Base-by-base conservation (phyloP, 176 grass and related monocot species). In the Lolium rigidum region DNA sequence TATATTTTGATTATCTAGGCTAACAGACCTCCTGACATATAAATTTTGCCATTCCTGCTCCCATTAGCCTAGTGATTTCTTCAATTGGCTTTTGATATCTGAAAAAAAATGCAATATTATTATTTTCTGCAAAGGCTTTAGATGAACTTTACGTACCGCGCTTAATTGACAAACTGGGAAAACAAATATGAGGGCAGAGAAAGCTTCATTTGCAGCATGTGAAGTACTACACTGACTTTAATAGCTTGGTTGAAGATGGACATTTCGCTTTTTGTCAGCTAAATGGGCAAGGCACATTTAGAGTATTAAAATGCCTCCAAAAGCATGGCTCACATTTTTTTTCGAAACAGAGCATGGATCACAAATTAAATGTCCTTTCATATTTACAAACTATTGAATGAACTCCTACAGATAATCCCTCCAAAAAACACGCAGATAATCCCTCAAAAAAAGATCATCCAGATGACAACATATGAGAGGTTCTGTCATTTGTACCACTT, bases 21-120 rank as follows among this genome's bases (percentile, higher is more conserved):
- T 88, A 71, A 80, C 85, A 71, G 11, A 98, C 97, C 97, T 98
- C 97, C 61, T 91, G 92, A 87, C 87, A 89, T 89, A 98, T 98
- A 81, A 94, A 98, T 83, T 94, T 96, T 76, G 94, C 88, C 97
- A 98, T 98, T 89, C 97, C 97, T 73, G 72, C 88, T 82, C 97
- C 97, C 97, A 98, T 98, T 72, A 76, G 83, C 80, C 78, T 95
- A 80, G 97, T 93, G 58, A 98, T 93, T 81, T 98, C 97, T 87
- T 98, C 97, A 74, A 98, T 98, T 79, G 87, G 94, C 86, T 76
- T 70, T 85, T 94, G 94, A 55, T 94, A 98, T 83, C 97, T 98
- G 78, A 68, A 85, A 82, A 69, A 82, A 69, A 20, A 12, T 52
- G 50, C 31, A 64, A 22, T 4, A 51, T 35, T 63, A 3, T 84